Percentiles rank a stretch among this genome's conserved stretches.
phyloP scores from a whole-genome alignment of 148 eudicot species.

The Tetragonia tetragonoides region DNA sequence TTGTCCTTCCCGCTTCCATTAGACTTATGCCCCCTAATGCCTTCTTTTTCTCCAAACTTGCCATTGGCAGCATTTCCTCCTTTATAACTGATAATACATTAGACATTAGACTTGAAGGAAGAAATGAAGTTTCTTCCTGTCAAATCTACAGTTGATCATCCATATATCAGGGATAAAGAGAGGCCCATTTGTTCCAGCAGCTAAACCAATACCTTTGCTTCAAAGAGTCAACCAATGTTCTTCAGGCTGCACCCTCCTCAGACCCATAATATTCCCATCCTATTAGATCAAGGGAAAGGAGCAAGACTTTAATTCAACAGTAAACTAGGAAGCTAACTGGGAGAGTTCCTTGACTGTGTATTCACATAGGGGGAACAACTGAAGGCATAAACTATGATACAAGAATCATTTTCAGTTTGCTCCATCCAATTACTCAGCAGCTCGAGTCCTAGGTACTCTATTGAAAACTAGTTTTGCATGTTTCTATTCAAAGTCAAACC shows the following conservation, averaged over 20 bases:
- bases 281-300: not conserved
- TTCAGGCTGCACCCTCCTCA: not conserved
- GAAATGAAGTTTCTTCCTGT: not conserved
- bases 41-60: not conserved
- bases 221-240: not conserved
- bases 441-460: not conserved
- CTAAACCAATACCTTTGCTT: not conserved
- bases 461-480: not conserved
- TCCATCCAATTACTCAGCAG: not conserved
- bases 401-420: not conserved
- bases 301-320: not conserved
- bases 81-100: not conserved
- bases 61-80: not conserved
- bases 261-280: not conserved
- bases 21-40: not conserved
- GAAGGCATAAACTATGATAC: not conserved
- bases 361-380: not conserved
- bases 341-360: not conserved
- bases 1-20: not conserved
- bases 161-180: conserved; percentile 2
- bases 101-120: conserved; percentile 5
- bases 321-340: not conserved
- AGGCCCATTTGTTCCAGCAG: not conserved
- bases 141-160: not conserved
- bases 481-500: not conserved